These are phyloP conservation scores for Lolium perenne DNA, from an alignment of 176 grass and related monocot species.

Conservation along the genomic window DNA sequence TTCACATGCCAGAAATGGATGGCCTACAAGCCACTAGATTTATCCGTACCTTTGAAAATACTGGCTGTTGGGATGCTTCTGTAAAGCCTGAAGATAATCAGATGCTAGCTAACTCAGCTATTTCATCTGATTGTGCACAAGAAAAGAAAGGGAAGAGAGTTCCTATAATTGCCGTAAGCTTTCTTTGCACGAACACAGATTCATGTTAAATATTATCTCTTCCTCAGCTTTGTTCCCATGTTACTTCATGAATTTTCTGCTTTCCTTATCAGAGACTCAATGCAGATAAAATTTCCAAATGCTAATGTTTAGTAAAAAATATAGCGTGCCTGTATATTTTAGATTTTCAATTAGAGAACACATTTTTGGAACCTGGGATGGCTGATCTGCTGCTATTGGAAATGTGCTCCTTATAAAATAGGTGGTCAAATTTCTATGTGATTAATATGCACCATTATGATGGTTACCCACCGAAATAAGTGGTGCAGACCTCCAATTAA, in stretches of 20 bases:
- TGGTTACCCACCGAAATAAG: background rate
- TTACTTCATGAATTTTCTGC: slow-evolving; percentile 18
- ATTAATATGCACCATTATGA: background rate
- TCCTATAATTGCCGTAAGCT: slow-evolving; percentile 77
- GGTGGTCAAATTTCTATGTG: background rate
- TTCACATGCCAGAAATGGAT: slow-evolving; percentile 95
- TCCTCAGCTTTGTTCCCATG: background rate
- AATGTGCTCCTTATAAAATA: background rate
- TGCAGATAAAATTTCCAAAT: background rate
- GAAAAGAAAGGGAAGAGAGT: slow-evolving; percentile 50
- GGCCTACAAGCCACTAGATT: slow-evolving; percentile 86
- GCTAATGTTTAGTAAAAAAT: slow-evolving; percentile 15
- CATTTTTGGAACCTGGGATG: background rate
- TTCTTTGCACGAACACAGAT: background rate
- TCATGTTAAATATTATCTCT: slow-evolving; percentile 19
- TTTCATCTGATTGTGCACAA: slow-evolving; percentile 38
- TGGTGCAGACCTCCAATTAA: background rate
- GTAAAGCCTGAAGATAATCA: slow-evolving; percentile 54
- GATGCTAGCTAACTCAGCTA: slow-evolving; percentile 39
- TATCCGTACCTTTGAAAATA: slow-evolving; percentile 78
- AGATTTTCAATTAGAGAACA: background rate
- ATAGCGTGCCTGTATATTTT: background rate
- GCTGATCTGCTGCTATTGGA: background rate
- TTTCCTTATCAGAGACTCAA: slow-evolving; percentile 16
- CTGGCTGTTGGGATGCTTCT: slow-evolving; percentile 79